A percentile compares a stretch with the other conserved stretches of the same genome.
Evolutionary conservation across 2,329 filamentous ascomycete genomes (phyloP).

Genomic region (Microdochium paspali): DNA sequence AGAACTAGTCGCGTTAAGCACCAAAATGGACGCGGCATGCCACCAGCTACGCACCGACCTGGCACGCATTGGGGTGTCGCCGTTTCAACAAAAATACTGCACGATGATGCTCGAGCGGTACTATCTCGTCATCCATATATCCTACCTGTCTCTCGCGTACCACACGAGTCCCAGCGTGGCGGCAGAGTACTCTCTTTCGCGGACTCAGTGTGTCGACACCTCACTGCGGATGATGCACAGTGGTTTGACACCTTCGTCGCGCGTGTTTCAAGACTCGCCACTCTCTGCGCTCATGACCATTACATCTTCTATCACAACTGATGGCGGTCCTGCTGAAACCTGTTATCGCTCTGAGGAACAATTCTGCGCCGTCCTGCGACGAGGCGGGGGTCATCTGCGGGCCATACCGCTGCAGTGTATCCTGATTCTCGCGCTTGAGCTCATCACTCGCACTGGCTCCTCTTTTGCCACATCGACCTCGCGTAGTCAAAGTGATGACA

Average conservation of each 20-base stretch:
- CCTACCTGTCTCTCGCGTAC: slow-evolving; percentile 2
- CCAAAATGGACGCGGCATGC: slow-evolving; percentile 2
- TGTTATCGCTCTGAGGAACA: not conserved
- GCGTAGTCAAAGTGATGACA: slow-evolving; percentile 32
- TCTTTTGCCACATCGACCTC: slow-evolving; percentile 32
- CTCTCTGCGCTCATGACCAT: slow-evolving; percentile 29
- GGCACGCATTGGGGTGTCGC: not conserved
- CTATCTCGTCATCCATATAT: slow-evolving; percentile 4
- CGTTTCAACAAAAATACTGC: slow-evolving; percentile 3
- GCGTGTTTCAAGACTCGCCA: slow-evolving; percentile 29
- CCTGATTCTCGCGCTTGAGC: slow-evolving; percentile 1
- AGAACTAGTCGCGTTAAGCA: slow-evolving; percentile 2
- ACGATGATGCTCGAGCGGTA: slow-evolving; percentile 4
- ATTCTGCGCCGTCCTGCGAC: not conserved
- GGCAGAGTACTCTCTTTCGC: slow-evolving; percentile 3
- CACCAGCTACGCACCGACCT: slow-evolving; percentile 1
- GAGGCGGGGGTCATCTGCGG: not conserved
- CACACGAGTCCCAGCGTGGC: not conserved
- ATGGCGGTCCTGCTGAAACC: not conserved
- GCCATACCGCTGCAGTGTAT: not conserved
- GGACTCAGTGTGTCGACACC: slow-evolving; percentile 3
- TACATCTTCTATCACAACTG: slow-evolving; percentile 14
- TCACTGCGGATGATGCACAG: slow-evolving; percentile 1
- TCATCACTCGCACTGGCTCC: slow-evolving; percentile 6
- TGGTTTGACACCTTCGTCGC: slow-evolving; percentile 19